Conservation (phyloP, 345 rosid species). For the Populus simonii region DNA sequence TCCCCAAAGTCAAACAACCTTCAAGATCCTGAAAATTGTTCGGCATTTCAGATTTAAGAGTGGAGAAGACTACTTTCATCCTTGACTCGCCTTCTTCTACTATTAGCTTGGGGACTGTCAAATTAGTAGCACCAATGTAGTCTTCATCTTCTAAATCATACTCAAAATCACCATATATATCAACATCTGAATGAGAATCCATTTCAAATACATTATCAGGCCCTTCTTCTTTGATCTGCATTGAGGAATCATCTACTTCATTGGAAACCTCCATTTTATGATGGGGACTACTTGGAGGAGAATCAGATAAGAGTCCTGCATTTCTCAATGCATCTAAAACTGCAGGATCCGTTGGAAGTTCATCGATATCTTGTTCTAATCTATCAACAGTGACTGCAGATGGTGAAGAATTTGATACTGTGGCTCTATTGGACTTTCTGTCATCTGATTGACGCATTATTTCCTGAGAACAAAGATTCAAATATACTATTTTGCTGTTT, state of each 20-base stretch:
- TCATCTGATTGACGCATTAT: slow-evolving; percentile 51
- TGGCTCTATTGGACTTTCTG: slow-evolving; percentile 25
- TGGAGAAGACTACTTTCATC: slow-evolving; percentile 67
- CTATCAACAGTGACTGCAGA: slow-evolving; percentile 28
- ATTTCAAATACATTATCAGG: slow-evolving; percentile 67
- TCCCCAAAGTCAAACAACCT: slow-evolving; percentile 29
- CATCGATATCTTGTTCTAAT: slow-evolving; percentile 33
- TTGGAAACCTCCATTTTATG: slow-evolving; percentile 27
- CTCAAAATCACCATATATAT: slow-evolving; percentile 85
- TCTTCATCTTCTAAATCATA: slow-evolving; percentile 85
- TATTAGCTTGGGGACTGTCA: slow-evolving; percentile 41
- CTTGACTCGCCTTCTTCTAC: slow-evolving; percentile 53
- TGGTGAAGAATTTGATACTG: slow-evolving; percentile 37
- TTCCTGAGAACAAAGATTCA: slow-evolving; percentile 94
- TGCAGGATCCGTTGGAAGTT: slow-evolving; percentile 42
- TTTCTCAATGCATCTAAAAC: slow-evolving; percentile 64
- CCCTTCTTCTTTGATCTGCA: slow-evolving; percentile 41
- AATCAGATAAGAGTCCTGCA: slow-evolving; percentile 90
- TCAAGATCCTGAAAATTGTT: slow-evolving; percentile 21
- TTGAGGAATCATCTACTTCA: slow-evolving; percentile 33
- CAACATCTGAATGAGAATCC: slow-evolving; percentile 56
- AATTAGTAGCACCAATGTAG: slow-evolving; percentile 53
- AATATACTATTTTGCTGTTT: slow-evolving; percentile 75
- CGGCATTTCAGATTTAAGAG: slow-evolving; percentile 47
- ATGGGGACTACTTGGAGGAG: slow-evolving; percentile 82